Conservation (phyloP, 225 moss, liverwort and hornwort genomes). For the Thuidium tamariscinum region DNA sequence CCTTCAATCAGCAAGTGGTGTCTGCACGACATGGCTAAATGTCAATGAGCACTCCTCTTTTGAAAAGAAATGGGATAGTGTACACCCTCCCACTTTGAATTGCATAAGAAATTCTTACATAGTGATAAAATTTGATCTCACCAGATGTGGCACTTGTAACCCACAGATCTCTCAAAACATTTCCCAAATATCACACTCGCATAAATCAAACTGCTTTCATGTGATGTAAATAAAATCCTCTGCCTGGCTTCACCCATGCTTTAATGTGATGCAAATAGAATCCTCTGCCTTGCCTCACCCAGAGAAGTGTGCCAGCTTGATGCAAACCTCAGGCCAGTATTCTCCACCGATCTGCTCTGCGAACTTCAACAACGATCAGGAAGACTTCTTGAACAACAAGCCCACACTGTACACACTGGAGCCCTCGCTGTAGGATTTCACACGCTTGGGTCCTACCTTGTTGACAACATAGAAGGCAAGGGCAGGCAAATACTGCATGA, state of each 20-base stretch:
- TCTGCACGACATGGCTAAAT: not conserved
- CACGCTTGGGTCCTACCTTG: constrained; percentile 39
- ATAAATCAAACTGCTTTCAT: not conserved
- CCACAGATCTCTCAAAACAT: not conserved
- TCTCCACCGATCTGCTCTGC: not conserved
- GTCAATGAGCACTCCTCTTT: not conserved
- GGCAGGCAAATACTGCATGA: constrained; percentile 42
- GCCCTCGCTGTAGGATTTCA: constrained; percentile 29
- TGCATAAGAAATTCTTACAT: not conserved
- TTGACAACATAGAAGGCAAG: constrained; percentile 29
- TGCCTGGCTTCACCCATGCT: not conserved
- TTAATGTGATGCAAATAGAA: not conserved
- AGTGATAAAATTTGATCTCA: not conserved
- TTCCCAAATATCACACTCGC: not conserved
- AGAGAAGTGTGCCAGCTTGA: not conserved
- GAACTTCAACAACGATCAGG: not conserved
- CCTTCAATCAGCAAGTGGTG: not conserved
- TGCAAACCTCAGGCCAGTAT: not conserved
- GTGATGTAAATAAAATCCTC: not conserved
- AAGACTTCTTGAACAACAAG: constrained; percentile 32
- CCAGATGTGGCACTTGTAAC: not conserved
- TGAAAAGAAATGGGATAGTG: not conserved
- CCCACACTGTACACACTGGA: constrained; percentile 9
- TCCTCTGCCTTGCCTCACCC: not conserved
- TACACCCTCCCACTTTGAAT: not conserved